Percentiles rank a stretch among this genome's conserved stretches.
Evolutionary conservation across 345 rosid genomes (phyloP).

Genomic region (Hypericum androsaemum): DNA sequence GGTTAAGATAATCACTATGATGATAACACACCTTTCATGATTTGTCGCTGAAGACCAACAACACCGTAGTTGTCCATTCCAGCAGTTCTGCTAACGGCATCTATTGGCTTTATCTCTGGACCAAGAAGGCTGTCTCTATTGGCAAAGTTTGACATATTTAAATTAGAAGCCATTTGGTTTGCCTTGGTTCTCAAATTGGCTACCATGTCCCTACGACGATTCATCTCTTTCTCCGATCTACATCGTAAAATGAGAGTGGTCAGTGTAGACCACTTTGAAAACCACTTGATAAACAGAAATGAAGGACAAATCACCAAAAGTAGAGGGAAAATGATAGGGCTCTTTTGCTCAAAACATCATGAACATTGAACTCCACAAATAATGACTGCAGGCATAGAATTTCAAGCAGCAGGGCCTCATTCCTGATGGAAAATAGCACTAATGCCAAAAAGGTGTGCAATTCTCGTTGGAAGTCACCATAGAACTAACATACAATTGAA

Average conservation of each 20-base stretch:
- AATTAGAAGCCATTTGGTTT: conserved; percentile 64
- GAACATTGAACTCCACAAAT: no score
- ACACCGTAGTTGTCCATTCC: conserved; percentile 79
- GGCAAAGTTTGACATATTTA: conserved; percentile 84
- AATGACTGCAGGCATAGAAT: no score
- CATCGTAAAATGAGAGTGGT: conserved; percentile 4
- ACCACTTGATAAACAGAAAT: no score
- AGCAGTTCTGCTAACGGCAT: conserved; percentile 44
- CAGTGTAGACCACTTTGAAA: no score
- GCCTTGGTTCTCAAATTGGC: conserved; percentile 62
- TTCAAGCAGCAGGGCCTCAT: no score
- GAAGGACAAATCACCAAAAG: no score
- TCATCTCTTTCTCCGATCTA: conserved; percentile 87
- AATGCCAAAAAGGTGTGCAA: no score
- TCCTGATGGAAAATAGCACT: no score
- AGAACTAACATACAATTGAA: no score
- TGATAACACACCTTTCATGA: conserved; percentile 65
- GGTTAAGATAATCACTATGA: background rate
- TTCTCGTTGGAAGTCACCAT: no score
- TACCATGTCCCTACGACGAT: conserved; percentile 84
- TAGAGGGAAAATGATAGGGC: no score
- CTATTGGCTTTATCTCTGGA: conserved; percentile 57
- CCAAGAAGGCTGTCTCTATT: conserved; percentile 80
- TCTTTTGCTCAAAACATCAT: no score
- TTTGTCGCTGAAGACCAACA: conserved; percentile 78